Base-by-base conservation (phyloP, 345 rosid species). In the Sonneratia alba region DNA sequence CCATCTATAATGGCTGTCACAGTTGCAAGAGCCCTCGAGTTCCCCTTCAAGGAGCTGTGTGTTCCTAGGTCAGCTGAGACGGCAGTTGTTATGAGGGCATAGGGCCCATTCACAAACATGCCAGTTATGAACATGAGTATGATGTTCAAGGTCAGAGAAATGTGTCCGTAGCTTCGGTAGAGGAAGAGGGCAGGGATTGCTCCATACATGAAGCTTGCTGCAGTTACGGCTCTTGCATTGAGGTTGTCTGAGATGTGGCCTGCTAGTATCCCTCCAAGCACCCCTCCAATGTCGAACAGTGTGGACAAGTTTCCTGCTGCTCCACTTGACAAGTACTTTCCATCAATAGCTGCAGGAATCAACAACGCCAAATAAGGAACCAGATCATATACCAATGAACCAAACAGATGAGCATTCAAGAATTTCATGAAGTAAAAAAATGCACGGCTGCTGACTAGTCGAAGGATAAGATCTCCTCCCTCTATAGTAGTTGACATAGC, bases 1-100 rank as follows among this genome's bases (percentile, higher is more conserved):
- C 98, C 99, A 42, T 94, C 97, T 57, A 94, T 92, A 22, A 94
- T 94, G 27, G 99, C 97, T 2, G 97, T 92, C 24, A 94, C 99
- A 0, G 99, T 94, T 1, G 99, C 99, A 77, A 94, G 66, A 34
- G 99, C 99, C 76, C 93, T 78, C 1, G 97, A 90, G 84, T 88
- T 92, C 65, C 99, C 99, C 69, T 80, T 84, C 71, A 95, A 72
- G 7, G 97, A 92, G 70, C 92, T 87, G 74, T 92, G 97, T 24
- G 98, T 95, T 70, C 99, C 99, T 40, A 95, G 75, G 70, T 95
- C 99, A 1, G 99, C 90, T 0, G 99, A 92, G 62, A 95, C 99
- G 0, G 99, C 99, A 8, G 99, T 92, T 24, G 99, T 92, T 77
- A 95, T 95, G 59, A 95, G 85, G 57, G 99, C 97, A 62, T 87